Evolutionary conservation across 208 protist genomes (phyloP).

Genomic region (Wallacemonas sp.): DNA sequence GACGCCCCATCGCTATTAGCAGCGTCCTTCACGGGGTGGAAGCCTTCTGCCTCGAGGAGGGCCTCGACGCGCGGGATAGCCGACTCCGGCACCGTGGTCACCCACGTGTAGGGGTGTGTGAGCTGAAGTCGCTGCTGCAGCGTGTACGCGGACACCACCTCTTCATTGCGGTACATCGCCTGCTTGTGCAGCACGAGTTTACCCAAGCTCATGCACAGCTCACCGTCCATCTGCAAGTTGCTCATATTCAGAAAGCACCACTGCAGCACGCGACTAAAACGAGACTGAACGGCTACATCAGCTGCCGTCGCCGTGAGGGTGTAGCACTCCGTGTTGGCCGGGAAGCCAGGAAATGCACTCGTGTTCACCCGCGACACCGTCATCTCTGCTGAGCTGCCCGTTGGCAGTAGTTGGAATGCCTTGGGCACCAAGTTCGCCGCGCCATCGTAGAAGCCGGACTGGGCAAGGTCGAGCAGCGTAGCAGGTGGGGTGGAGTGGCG

Average conservation of each 20-base stretch:
- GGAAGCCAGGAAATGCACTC: constrained; percentile 84
- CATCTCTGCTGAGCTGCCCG: constrained; percentile 69
- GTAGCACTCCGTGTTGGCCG: constrained; percentile 90
- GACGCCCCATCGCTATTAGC: constrained; percentile 2
- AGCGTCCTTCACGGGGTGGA: constrained; percentile 39
- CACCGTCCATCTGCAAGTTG: constrained; percentile 91
- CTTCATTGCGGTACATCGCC: constrained; percentile 40
- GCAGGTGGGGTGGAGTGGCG: constrained; percentile 55
- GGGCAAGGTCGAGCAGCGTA: constrained; percentile 82
- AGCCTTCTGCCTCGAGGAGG: constrained; percentile 62
- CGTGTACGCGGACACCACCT: constrained; percentile 82
- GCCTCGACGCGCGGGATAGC: constrained; percentile 41
- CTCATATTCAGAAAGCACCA: constrained; percentile 92
- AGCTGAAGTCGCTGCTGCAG: constrained; percentile 90
- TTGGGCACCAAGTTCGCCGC: constrained; percentile 80
- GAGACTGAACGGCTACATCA: constrained; percentile 55
- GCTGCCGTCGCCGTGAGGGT: constrained; percentile 71
- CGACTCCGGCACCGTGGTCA: constrained; percentile 61
- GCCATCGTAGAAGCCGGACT: constrained; percentile 88
- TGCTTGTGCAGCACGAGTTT: constrained; percentile 72
- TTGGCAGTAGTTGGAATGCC: constrained; percentile 87
- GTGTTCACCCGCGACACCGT: constrained; percentile 88
- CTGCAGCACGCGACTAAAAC: constrained; percentile 91
- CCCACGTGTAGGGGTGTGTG: constrained; percentile 80
- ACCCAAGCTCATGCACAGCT: constrained; percentile 74